A percentile compares a stretch with the other conserved stretches of the same genome.
Conservation (phyloP, 1,139 yeast species). For the Lipomyces yarrowii region DNA sequence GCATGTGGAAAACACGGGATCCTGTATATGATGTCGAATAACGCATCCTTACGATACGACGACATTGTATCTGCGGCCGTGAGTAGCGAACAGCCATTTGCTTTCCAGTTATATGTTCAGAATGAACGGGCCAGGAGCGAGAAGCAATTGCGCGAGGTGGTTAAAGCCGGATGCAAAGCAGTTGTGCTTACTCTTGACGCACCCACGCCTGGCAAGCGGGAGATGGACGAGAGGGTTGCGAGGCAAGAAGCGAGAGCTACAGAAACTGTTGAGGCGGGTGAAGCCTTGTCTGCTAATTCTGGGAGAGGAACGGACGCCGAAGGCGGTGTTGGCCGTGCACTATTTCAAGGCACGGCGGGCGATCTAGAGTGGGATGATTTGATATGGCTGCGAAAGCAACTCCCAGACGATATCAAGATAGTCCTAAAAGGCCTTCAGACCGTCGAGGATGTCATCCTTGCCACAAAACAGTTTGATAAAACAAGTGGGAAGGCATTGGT, state of each 20-base stretch:
- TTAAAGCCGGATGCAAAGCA: conserved; percentile 54
- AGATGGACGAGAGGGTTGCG: conserved; percentile 53
- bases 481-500: conserved; percentile 35
- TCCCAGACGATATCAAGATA: conserved; percentile 41
- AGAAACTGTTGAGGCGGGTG: conserved; percentile 40
- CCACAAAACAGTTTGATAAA: conserved; percentile 47
- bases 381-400: conserved; percentile 46
- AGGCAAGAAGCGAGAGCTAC: conserved; percentile 46
- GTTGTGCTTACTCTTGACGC: conserved; percentile 84
- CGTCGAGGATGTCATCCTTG: conserved; percentile 54
- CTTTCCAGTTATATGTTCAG: conserved; percentile 74
- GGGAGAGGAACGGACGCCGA: conserved; percentile 17
- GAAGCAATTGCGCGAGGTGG: conserved; percentile 57
- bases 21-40: conserved; percentile 79
- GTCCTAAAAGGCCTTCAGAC: conserved; percentile 56
- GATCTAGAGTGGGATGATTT: conserved; percentile 52
- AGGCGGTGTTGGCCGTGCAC: conserved; percentile 47
- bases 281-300: conserved; percentile 30
- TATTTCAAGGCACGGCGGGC: conserved; percentile 56
- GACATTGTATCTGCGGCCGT: conserved; percentile 64
- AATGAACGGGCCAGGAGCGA: conserved; percentile 58
- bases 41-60: conserved; percentile 73
- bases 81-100: conserved; percentile 62
- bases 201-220: conserved; percentile 80
- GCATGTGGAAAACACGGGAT: conserved; percentile 69